Percentiles rank a stretch among this genome's conserved stretches.
phyloP scores from a whole-genome alignment of 192 early-diverging fungal genomes.

The Coemansia sp. region DNA sequence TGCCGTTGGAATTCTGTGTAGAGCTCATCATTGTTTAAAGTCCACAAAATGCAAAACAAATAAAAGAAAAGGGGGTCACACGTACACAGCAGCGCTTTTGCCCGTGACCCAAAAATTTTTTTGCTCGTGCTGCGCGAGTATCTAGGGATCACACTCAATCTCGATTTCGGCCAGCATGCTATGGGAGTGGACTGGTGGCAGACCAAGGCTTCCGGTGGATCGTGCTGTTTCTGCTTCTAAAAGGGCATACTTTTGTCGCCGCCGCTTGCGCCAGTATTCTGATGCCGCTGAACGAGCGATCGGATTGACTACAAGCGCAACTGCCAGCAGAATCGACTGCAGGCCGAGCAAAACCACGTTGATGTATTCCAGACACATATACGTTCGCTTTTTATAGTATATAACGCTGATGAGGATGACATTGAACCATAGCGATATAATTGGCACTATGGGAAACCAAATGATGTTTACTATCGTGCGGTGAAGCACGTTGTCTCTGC shows the following conservation, averaged over 20 bases:
- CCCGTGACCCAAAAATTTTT: too few species aligned
- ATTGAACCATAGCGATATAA: conserved; percentile 42
- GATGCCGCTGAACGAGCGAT: conserved; percentile 6
- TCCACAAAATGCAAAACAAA: too few species aligned
- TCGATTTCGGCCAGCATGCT: background rate
- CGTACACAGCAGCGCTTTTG: too few species aligned
- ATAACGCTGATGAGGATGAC: conserved; percentile 14
- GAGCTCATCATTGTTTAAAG: conserved; percentile 39
- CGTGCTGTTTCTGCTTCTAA: background rate
- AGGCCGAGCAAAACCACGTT: conserved; percentile 26
- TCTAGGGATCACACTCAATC: too few species aligned
- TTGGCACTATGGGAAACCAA: conserved; percentile 45
- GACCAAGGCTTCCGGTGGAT: background rate
- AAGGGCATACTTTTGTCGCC: background rate
- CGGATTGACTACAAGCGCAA: conserved; percentile 39
- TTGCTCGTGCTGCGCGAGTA: too few species aligned
- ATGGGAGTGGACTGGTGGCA: conserved; percentile 9
- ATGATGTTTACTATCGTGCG: conserved; percentile 24
- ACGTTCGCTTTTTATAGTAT: conserved; percentile 20
- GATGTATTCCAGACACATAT: conserved; percentile 23
- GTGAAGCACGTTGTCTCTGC: conserved; percentile 16
- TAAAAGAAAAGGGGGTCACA: too few species aligned
- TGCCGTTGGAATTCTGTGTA: conserved; percentile 24
- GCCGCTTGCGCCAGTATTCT: conserved; percentile 4
- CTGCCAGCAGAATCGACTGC: conserved; percentile 29